Conservation (phyloP, 768 basidiomycete species). For the Trametes sanguinea region DNA sequence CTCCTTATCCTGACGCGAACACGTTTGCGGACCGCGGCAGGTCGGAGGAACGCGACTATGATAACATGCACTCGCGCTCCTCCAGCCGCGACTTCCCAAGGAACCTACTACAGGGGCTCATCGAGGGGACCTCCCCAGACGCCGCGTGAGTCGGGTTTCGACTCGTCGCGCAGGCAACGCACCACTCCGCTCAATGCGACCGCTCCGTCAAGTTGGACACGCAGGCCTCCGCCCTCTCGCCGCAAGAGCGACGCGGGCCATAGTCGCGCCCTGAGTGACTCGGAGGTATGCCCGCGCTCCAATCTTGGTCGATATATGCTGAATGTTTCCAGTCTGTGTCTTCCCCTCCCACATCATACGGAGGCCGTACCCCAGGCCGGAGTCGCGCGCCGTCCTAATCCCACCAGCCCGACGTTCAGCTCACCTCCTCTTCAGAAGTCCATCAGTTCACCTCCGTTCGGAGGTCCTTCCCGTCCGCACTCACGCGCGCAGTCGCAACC, state of each 20-base stretch:
- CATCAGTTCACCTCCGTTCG: constrained; percentile 43
- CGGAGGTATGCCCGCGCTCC: constrained; percentile 54
- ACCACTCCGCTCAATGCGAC: constrained; percentile 57
- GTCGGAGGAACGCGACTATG: constrained; percentile 37
- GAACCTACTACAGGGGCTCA: constrained; percentile 40
- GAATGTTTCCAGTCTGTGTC: constrained; percentile 32
- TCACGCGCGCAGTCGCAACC: constrained; percentile 58
- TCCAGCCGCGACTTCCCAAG: constrained; percentile 58
- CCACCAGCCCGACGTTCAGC: constrained; percentile 42
- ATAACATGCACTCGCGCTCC: constrained; percentile 48
- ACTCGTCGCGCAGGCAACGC: constrained; percentile 68
- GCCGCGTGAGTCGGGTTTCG: constrained; percentile 62
- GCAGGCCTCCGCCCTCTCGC: constrained; percentile 50
- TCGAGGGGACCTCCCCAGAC: constrained; percentile 62
- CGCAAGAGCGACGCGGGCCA: constrained; percentile 75
- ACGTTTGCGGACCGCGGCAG: constrained; percentile 44
- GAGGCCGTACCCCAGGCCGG: constrained; percentile 43
- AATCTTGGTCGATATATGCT: not conserved
- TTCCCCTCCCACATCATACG: constrained; percentile 44
- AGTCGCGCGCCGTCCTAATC: constrained; percentile 74
- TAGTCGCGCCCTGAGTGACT: constrained; percentile 56
- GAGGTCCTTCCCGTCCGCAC: constrained; percentile 55
- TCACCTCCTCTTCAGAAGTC: constrained; percentile 45
- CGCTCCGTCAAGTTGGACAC: constrained; percentile 78
- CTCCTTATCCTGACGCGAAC: constrained; percentile 39